Evolutionary conservation across 1,139 yeast species (phyloP).

Genomic region (Protomyces pachydermus): DNA sequence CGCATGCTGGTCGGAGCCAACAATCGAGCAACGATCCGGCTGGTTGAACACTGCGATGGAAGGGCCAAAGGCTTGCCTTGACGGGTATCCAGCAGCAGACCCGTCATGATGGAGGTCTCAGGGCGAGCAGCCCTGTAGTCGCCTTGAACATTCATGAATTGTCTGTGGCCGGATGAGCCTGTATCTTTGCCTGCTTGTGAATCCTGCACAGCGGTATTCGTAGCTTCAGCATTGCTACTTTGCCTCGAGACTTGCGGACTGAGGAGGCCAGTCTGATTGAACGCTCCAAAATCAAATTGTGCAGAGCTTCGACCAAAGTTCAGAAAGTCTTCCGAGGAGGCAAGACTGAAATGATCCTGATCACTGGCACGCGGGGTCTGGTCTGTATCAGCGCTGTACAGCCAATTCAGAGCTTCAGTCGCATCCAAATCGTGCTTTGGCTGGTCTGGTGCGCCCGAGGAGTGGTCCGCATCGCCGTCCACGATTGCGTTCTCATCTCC

Average conservation of each 20-base stretch:
- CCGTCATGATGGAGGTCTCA: not conserved
- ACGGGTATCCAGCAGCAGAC: not conserved
- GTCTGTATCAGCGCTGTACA: not conserved
- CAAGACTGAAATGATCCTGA: not conserved
- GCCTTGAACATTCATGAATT: not conserved
- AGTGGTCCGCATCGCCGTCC: not conserved
- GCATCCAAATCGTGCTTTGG: not conserved
- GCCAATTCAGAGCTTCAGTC: not conserved
- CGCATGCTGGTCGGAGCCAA: conserved; percentile 3
- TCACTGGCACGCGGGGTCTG: not conserved
- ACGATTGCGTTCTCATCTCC: not conserved
- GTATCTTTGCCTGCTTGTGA: not conserved
- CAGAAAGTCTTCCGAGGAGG: not conserved
- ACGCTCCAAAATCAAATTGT: not conserved
- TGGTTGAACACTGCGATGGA: not conserved
- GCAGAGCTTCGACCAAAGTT: not conserved
- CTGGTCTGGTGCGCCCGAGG: not conserved
- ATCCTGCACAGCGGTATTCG: not conserved
- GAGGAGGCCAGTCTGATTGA: not conserved
- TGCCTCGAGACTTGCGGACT: not conserved
- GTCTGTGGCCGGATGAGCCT: not conserved
- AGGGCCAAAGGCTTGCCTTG: not conserved
- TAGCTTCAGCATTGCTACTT: not conserved
- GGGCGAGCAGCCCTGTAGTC: not conserved
- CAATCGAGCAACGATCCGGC: not conserved